Percentiles rank a stretch among this genome's conserved stretches.
Evolutionary conservation across 1,284 basidiomycete species (phyloP).

Genomic region (Ganoderma lingzhi): DNA sequence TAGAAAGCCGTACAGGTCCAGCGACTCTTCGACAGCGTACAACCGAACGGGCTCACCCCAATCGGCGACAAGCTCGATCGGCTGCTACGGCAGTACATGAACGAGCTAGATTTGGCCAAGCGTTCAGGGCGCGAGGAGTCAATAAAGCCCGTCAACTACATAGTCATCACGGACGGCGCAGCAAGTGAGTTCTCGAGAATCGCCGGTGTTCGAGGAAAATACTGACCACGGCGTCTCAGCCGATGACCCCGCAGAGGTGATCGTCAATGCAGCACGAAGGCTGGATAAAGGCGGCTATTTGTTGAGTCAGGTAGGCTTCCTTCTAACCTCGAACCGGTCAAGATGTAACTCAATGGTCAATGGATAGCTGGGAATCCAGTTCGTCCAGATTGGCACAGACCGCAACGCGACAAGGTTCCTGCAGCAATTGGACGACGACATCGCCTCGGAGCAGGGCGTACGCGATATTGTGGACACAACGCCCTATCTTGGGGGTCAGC

Average conservation of each 20-base stretch:
- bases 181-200: conserved; percentile 50
- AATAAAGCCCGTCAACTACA: conserved; percentile 65
- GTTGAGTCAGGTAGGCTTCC: conserved; percentile 54
- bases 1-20: conserved; percentile 42
- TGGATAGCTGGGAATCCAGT: conserved; percentile 57
- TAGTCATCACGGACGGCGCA: conserved; percentile 69
- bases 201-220: not conserved
- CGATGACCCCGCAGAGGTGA: conserved; percentile 58
- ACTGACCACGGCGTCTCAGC: conserved; percentile 41
- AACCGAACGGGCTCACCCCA: conserved; percentile 55
- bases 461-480: conserved; percentile 62
- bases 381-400: conserved; percentile 65
- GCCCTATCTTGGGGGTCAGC: conserved; percentile 49
- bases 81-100: conserved; percentile 55
- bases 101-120: conserved; percentile 49
- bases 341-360: conserved; percentile 33
- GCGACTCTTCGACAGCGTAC: conserved; percentile 51
- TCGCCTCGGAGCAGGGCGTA: conserved; percentile 44
- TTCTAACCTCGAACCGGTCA: not conserved
- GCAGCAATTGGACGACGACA: conserved; percentile 56
- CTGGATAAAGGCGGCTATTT: conserved; percentile 58
- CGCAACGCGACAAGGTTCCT: conserved; percentile 53
- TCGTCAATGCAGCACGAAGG: conserved; percentile 55
- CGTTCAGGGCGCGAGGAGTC: conserved; percentile 40
- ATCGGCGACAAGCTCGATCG: conserved; percentile 58